Base-by-base conservation (phyloP, 305 asterid genomes). In the Fraxinus greggii region DNA sequence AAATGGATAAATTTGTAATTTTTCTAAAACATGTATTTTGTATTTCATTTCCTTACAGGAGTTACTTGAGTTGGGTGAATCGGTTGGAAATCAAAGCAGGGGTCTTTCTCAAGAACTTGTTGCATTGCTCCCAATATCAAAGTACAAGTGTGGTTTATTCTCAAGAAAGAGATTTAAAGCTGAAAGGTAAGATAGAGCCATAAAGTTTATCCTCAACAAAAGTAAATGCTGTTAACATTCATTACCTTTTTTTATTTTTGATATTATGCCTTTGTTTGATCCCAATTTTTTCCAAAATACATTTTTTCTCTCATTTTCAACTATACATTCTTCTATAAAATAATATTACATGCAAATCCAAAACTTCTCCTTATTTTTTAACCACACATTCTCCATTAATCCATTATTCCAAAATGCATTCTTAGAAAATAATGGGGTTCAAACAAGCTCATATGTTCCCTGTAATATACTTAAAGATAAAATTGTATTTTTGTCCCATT, bases 21-120 rank as follows among this genome's bases (percentile, higher is more conserved):
- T 59, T 31, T 4, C 75, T 69, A 13, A 69, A 69, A 69, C 36
- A 17, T 69, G 5, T 31, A 26, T 12, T 13, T 69, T 23, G n/a
- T 10, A 63, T 63, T 63, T 17, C 54, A 31, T 31, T 79, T 72
- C 29, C 81, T 13, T 69, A 36, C 87, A 95, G 98, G 98, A 95
- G 86, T 89, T 95, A 83, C 98, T 95, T 85, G 98, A 95, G 82
- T 89, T 95, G 86, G 98, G 98, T 7, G 98, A 95, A 87, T 89
- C 91, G 42, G 98, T 95, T 75, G 98, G 98, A 83, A 92, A 94
- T 70, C 98, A 93, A 87, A 93, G 90, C 87, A 87, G 95, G 87
- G 98, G 98, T 81, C 97, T 93, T 72, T 85, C 97, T 54, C 94
- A 90, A 85, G 93, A 89, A 77, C 90, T 88, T 82, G 92, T 95